phyloP scores from a whole-genome alignment of 768 basidiomycete genomes.

The Naematelia encephala region DNA sequence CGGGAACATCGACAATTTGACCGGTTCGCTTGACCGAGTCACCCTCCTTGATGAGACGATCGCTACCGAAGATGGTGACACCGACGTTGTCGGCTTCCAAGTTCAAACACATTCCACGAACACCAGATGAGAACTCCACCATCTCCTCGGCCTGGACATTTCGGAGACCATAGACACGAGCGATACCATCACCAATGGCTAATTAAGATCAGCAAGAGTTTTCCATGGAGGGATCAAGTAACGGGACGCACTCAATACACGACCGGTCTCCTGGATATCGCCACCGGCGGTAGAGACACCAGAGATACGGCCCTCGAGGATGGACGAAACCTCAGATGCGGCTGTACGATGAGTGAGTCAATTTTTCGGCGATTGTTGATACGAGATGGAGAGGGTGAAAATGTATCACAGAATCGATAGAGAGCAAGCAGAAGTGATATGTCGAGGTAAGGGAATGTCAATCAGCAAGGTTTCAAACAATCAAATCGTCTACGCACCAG shows the following conservation, averaged over 20 bases:
- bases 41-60: slow-evolving; percentile 97
- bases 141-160: slow-evolving; percentile 99
- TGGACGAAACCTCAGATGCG: slow-evolving; percentile 98
- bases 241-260: slow-evolving; percentile 82
- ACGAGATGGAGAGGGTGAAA: background rate
- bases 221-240: background rate
- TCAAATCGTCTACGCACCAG: slow-evolving; percentile 61
- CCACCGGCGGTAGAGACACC: slow-evolving; percentile 80
- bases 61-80: slow-evolving; percentile 90
- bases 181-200: slow-evolving; percentile 97
- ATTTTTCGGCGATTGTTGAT: background rate
- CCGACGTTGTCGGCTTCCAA: slow-evolving; percentile 99
- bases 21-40: slow-evolving; percentile 99
- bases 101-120: slow-evolving; percentile 99
- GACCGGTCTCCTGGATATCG: slow-evolving; percentile 98
- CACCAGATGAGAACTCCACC: slow-evolving; percentile 99
- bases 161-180: slow-evolving; percentile 93
- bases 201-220: background rate
- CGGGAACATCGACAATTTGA: slow-evolving; percentile 99
- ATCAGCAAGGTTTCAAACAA: slow-evolving; percentile 3
- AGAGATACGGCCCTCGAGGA: slow-evolving; percentile 96
- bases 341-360: slow-evolving; percentile 56
- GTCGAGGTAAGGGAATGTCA: background rate
- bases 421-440: no score
- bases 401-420: no score